A percentile compares a stretch with the other conserved stretches of the same genome.
phyloP scores from a whole-genome alignment of 1,284 basidiomycete species.

The Ustilago bromivora region DNA sequence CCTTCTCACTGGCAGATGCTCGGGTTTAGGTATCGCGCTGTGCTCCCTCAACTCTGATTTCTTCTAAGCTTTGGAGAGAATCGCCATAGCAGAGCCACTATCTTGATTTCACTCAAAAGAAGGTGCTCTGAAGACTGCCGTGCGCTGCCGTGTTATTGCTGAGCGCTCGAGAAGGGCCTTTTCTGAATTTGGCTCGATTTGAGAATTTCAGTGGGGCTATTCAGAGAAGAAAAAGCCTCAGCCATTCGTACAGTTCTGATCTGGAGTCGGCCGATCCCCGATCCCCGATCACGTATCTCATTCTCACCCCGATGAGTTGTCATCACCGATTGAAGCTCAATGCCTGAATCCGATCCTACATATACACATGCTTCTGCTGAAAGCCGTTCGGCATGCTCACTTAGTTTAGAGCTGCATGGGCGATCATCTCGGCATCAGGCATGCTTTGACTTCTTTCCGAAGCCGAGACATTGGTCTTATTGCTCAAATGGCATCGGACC shows the following conservation, averaged over 20 bases:
- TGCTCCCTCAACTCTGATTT: conserved; percentile 11
- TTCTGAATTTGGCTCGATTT: not conserved
- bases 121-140: not conserved
- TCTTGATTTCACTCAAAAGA: not conserved
- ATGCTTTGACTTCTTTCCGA: no score
- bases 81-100: conserved; percentile 13
- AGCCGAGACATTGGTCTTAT: no score
- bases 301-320: no score
- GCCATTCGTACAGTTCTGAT: not conserved
- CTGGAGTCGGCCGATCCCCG: not conserved
- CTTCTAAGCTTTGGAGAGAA: not conserved
- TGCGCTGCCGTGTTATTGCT: conserved; percentile 13
- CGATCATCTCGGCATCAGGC: not conserved
- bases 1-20: not conserved
- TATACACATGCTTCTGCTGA: no score
- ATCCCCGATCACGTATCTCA: not conserved
- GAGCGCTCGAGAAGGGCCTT: not conserved
- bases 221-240: not conserved
- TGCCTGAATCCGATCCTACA: no score
- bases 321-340: no score
- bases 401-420: not conserved
- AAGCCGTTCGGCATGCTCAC: not conserved
- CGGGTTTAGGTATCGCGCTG: not conserved
- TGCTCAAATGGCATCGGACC: no score
- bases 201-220: not conserved